phyloP scores from a whole-genome alignment of 371 early-diverging fungal species.

The Actinomortierella ambigua region DNA sequence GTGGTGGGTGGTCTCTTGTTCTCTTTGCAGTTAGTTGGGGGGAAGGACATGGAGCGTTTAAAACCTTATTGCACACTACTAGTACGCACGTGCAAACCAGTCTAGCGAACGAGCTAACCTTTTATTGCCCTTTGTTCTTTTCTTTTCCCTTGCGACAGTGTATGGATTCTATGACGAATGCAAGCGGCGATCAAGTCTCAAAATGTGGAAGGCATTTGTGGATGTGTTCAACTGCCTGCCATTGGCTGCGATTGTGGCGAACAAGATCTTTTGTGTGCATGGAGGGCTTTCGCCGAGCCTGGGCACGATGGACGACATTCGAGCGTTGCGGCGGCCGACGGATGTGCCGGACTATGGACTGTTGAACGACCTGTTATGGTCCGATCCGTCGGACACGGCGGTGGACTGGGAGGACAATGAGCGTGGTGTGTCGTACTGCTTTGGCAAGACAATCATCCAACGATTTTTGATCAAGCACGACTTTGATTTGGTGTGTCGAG shows the following conservation, averaged over 20 bases:
- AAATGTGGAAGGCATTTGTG: conserved; percentile 98
- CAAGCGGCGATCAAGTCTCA: conserved; percentile 93
- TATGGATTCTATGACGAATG: conserved; percentile 99
- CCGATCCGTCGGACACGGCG: conserved; percentile 80
- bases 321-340: conserved; percentile 88
- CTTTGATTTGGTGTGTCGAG: conserved; percentile 94
- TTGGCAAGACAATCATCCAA: conserved; percentile 89
- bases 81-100: no score
- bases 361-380: conserved; percentile 92
- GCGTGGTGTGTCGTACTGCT: conserved; percentile 97
- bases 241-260: conserved; percentile 95
- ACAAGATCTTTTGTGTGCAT: conserved; percentile 98
- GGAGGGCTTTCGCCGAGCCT: conserved; percentile 96
- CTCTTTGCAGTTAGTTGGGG: no score
- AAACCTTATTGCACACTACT: no score
- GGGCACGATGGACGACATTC: conserved; percentile 93
- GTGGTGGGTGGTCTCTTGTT: no score
- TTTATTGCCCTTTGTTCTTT: background rate
- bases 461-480: conserved; percentile 91
- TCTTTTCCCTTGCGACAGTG: conserved; percentile 78
- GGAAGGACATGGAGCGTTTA: no score
- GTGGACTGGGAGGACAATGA: conserved; percentile 98
- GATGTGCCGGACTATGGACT: conserved; percentile 97
- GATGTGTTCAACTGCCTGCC: conserved; percentile 99
- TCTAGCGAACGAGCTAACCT: no score